phyloP scores from a whole-genome alignment of 2,329 filamentous ascomycete genomes.

The Zasmidium angulare region DNA sequence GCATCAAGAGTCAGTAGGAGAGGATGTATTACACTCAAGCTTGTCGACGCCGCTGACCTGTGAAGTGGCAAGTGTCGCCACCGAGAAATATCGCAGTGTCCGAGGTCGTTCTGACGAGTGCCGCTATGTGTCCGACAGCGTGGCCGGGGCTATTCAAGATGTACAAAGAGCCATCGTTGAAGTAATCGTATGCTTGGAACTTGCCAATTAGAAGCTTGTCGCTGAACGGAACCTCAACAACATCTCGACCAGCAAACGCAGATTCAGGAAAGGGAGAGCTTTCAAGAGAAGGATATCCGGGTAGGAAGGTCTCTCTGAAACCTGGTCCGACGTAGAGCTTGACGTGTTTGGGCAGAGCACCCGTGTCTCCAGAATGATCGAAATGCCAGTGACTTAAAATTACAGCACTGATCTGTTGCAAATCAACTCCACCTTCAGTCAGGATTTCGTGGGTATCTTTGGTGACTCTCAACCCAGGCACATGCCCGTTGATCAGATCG shows the following conservation, averaged over 20 bases:
- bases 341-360: constrained; percentile 51
- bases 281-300: constrained; percentile 44
- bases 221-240: constrained; percentile 8
- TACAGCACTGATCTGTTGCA: constrained; percentile 36
- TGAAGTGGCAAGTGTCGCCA: constrained; percentile 13
- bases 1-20: not conserved
- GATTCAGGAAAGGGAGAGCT: constrained; percentile 11
- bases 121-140: constrained; percentile 11
- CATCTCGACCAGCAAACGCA: constrained; percentile 6
- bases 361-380: constrained; percentile 10
- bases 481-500: constrained; percentile 20
- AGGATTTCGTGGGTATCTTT: constrained; percentile 35
- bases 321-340: constrained; percentile 53
- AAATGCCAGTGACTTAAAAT: constrained; percentile 43
- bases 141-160: constrained; percentile 33
- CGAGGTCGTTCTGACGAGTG: constrained; percentile 13
- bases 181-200: constrained; percentile 42
- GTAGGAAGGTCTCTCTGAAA: constrained; percentile 46
- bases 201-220: constrained; percentile 34
- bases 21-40: too few species aligned
- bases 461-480: constrained; percentile 19
- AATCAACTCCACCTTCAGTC: constrained; percentile 31
- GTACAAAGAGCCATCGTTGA: constrained; percentile 43
- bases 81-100: constrained; percentile 15
- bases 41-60: not conserved